phyloP scores from a whole-genome alignment of 2,329 filamentous ascomycete genomes.

The Simplicillium sp. region DNA sequence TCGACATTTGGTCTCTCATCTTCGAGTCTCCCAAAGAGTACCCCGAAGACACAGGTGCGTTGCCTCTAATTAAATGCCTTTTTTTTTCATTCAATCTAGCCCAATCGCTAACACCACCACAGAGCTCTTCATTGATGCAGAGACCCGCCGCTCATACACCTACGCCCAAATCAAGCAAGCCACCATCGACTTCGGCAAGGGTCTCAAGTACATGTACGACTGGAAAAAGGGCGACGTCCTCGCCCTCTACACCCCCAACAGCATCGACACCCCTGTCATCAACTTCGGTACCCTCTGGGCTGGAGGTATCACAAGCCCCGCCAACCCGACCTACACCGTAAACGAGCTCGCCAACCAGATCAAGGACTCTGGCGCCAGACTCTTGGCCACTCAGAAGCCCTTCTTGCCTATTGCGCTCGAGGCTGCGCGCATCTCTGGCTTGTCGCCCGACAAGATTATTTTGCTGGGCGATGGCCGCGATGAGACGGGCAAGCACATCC shows the following conservation, averaged over 20 bases:
- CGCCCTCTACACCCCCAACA: conserved; percentile 75
- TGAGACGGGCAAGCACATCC: conserved; percentile 48
- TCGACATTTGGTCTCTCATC: conserved; percentile 71
- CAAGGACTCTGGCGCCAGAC: conserved; percentile 65
- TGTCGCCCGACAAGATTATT: conserved; percentile 63
- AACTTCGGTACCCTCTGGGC: conserved; percentile 78
- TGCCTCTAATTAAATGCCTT: neutral
- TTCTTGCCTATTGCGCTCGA: conserved; percentile 55
- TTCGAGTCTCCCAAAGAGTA: conserved; percentile 63
- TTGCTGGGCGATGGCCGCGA: conserved; percentile 64
- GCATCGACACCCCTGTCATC: conserved; percentile 69
- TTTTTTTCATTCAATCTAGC: no score
- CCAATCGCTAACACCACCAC: conserved; percentile 7
- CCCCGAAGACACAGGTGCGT: conserved; percentile 33
- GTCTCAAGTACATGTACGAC: conserved; percentile 61
- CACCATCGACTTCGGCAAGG: conserved; percentile 70
- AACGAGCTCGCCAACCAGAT: conserved; percentile 82
- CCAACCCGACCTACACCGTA: conserved; percentile 78
- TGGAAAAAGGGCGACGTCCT: conserved; percentile 82
- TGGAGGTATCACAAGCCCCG: conserved; percentile 72
- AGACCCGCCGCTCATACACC: conserved; percentile 60
- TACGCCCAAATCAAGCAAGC: conserved; percentile 55
- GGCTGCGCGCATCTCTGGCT: conserved; percentile 60
- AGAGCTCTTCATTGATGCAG: conserved; percentile 73
- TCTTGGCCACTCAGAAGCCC: conserved; percentile 62